Evolutionary conservation across 2,329 filamentous ascomycete species (phyloP), one percentile per base, ranked within the genome.

Genomic region (Metarhizium sp.): DNA sequence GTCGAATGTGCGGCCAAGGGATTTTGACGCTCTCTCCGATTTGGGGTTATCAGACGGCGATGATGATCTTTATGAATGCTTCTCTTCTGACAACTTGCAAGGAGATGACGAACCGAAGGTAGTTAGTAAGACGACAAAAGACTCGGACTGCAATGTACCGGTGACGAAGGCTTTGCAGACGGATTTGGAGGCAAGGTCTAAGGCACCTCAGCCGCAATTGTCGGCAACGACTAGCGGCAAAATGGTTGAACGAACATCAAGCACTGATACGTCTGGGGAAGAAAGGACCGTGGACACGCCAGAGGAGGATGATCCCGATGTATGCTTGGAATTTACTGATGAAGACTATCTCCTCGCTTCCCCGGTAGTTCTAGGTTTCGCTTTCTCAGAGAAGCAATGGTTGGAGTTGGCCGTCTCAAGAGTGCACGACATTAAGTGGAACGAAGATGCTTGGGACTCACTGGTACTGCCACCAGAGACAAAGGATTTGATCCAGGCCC

Each of bases 371-470:
- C 79, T 95, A 2, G 92, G 91, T 0, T 96, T 95, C 63, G 83
- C 89, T 1, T 95, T 96, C 67, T 84, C 82, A 1, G 90, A 95
- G 70, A 96, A 95, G 71, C 76, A 90, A 10, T 96, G 91, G 92
- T 79, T 95, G 0, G 90, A 96, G 67, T 90, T 96, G 63, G 85
- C 84, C 0, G 85, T 96, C 20, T 88, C 87, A 0, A 85, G 86
- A 1, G 80, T 96, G 59, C 80, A 82, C 48, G 87, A 95, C 4
- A 92, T 96, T 59, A 79, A 84, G 40, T 96, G 88, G 88, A 92
- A 95, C 63, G 82, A 88, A 46, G 79, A 83, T 14, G 91, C 91
- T 0, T 96, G 94, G 70, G 82, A 88, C 51, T 91, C 87, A 0
- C 76, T 96, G 34, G 90, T 96, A 1, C 76, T 96, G 0, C 75